Evolutionary conservation across 768 basidiomycete genomes (phyloP), one percentile per base, ranked within the genome.

Genomic region (Hygrocybe punicea): DNA sequence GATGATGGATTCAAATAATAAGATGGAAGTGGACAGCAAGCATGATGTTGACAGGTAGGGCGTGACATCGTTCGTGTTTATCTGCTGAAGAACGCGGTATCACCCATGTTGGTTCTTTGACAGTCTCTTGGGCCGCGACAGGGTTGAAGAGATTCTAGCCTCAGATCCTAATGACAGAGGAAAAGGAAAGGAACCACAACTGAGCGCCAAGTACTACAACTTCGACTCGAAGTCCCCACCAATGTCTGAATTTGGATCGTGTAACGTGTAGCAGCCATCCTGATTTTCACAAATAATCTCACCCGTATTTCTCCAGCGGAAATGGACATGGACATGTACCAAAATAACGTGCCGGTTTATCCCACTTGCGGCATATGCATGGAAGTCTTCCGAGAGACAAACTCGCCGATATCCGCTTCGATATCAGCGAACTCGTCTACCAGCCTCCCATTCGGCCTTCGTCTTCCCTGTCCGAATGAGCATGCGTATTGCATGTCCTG

Each of bases 401-500:
- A 71, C 58, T 71, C 72, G 1, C 72, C 73, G 11, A 56, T 70
- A 29, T 58, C 63, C 4, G 73, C 75, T 0, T 63, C 73, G 3
- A 61, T 65, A 4, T 68, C 69, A 2, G 73, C 73, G 11, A 73
- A 70, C 33, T 71, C 72, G 1, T 76, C 75, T 6, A 62, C 53
- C 14, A 67, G 67, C 19, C 62, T 75, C 5, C 66, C 66, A 36
- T 76, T 73, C 46, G 75, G 75, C 2, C 57, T 73, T 2, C 54
- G 62, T 6, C 64, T 75, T 4, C 72, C 75, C 6, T 76, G 75
- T 57, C 73, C 73, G 5, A 48, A 58, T 23, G 62, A 65, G 6
- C 75, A 76, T 54, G 53, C 65, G 7, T 76, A 76, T 57, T 76
- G 75, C 56, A 65, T 71, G 13, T 66, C 67, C 3, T 76, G 75